These are phyloP conservation scores for Leccinum uliginosum DNA, from an alignment of 768 basidiomycete species.

Conservation along the genomic window DNA sequence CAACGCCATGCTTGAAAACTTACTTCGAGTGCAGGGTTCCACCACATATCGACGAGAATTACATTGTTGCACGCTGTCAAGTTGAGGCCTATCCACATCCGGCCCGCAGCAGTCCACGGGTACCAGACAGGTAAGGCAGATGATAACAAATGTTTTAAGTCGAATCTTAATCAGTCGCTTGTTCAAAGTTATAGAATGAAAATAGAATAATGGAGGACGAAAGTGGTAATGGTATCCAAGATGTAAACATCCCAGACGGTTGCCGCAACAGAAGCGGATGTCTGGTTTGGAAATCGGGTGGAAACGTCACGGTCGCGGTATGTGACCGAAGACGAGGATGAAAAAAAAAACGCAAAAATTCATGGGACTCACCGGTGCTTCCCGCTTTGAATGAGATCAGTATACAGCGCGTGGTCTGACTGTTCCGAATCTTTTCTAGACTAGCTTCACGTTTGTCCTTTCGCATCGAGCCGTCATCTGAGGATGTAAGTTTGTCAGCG, in stretches of 20 bases:
- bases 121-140: background rate
- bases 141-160: background rate
- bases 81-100: constrained; percentile 61
- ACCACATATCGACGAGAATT: constrained; percentile 91
- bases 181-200: background rate
- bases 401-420: constrained; percentile 62
- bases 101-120: background rate
- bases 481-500: constrained; percentile 5
- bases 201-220: background rate
- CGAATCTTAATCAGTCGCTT: constrained; percentile 13
- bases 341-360: background rate
- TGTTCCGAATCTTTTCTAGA: constrained; percentile 65
- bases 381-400: constrained; percentile 97
- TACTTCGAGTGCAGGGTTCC: constrained; percentile 86
- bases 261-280: background rate
- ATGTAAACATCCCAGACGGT: background rate
- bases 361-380: constrained; percentile 62
- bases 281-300: background rate
- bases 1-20: constrained; percentile 16
- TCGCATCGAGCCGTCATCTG: constrained; percentile 89
- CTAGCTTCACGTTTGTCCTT: constrained; percentile 72
- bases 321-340: background rate
- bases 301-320: background rate
- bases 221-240: background rate
- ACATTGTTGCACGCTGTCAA: constrained; percentile 93